Base-by-base conservation (phyloP, 73 alveolate species). In the Strombidium stylifer region DNA sequence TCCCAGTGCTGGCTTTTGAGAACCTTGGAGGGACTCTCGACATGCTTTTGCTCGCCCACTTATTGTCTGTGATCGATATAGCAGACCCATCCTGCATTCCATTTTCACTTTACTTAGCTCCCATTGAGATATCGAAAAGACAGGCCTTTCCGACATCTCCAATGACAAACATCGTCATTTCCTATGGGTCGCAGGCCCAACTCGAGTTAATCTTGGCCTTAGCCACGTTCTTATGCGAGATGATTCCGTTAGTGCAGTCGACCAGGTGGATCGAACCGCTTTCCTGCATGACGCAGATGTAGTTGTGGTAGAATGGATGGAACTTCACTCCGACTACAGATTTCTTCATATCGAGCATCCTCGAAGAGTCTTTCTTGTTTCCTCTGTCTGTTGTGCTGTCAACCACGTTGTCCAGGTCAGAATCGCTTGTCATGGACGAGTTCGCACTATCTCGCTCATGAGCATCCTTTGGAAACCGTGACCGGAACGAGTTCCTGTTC, bases 61-160 rank as follows among this genome's bases (percentile, higher is more conserved):
- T n/a, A 11, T 50, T 42, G 6, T 24, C 21, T 12, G 24, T 42
- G 15, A 26, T 24, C 34, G 30, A 35, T 3, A 21, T 54, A 2
- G 21, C 11, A 27, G 15, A 42, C n/a, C 12, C 19, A 58, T n/a
- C 4, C 23, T 5, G 30, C 18, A 24, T 27, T 23, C 41, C 5
- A 64, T 36, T 2, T 18, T 23, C 5, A 8, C 16, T 30, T 36
- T 26, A 4, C 12, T 10, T 45, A 14, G 48, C 15, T 15, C 47
- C 10, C 37, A 37, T 2, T 16, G 57, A 32, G 31, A 74, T 32
- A 24, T 49, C 59, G 55, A 74, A 62, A 11, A 74, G 30, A 14
- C 21, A 23, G n/a, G 81, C 87, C 31, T 62, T 49, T 26, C 87
- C 87, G 21, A 45, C 51, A 41, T 74, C 87, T 28, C 87, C 87